A percentile compares a stretch with the other conserved stretches of the same genome.
These are phyloP conservation scores for Botrytis deweyae DNA, from an alignment of 2,329 filamentous ascomycete species.

Conservation along the genomic window DNA sequence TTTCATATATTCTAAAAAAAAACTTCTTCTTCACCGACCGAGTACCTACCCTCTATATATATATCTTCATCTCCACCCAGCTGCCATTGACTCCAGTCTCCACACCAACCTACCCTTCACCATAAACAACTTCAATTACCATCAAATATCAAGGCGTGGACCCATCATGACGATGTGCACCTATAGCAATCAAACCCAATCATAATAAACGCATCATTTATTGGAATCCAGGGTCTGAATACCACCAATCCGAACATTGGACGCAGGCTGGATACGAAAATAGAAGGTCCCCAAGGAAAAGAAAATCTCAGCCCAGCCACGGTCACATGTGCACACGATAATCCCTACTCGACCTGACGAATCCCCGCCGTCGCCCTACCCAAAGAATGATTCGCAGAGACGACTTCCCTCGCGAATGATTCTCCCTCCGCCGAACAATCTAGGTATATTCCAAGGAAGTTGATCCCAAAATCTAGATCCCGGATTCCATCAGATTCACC, in stretches of 20 bases:
- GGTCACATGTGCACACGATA: background rate
- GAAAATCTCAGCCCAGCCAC: background rate
- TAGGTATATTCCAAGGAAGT: slow-evolving; percentile 14
- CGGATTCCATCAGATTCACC: background rate
- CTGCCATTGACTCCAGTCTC: slow-evolving; percentile 6
- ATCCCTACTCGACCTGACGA: background rate
- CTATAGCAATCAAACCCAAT: slow-evolving; percentile 14
- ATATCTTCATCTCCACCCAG: slow-evolving; percentile 15
- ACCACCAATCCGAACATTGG: background rate
- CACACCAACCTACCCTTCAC: slow-evolving; percentile 1
- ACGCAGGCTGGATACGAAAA: background rate
- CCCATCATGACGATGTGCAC: slow-evolving; percentile 18
- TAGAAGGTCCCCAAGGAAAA: background rate
- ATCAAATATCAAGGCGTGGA: background rate
- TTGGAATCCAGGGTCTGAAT: background rate
- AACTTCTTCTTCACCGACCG: slow-evolving; percentile 9
- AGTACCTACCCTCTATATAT: slow-evolving; percentile 17
- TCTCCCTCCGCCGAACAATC: background rate
- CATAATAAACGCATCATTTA: slow-evolving; percentile 10
- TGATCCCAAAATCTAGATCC: background rate
- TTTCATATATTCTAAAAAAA: background rate
- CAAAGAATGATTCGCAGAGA: background rate
- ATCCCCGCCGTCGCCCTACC: background rate
- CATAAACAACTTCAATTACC: background rate
- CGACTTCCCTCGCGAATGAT: background rate